Conservation (phyloP, 106 monocot species). For the Acorus calamus region DNA sequence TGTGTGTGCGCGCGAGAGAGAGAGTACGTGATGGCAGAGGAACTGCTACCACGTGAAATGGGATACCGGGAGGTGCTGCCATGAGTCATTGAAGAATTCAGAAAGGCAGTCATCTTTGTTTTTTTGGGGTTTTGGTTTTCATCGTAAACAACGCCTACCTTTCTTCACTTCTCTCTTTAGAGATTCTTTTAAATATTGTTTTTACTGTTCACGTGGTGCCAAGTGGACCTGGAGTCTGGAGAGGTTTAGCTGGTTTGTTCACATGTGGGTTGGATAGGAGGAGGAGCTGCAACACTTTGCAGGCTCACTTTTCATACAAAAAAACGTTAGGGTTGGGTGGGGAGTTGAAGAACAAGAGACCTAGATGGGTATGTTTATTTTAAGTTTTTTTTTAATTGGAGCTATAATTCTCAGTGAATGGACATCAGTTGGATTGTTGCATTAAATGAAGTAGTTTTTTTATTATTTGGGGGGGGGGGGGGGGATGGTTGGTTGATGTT, state of each 20-base stretch:
- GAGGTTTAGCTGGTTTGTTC: constrained; percentile 33
- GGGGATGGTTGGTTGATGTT: constrained; percentile 1
- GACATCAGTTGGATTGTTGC: background rate
- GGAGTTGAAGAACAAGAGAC: background rate
- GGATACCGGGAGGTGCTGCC: background rate
- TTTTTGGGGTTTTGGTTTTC: background rate
- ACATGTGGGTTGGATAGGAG: constrained; percentile 38
- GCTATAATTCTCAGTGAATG: too few species aligned
- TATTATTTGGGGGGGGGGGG: background rate
- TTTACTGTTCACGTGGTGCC: constrained; percentile 51
- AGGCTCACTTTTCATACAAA: constrained; percentile 40
- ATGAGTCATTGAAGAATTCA: constrained; percentile 12
- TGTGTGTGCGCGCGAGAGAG: background rate
- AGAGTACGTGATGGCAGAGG: constrained; percentile 1
- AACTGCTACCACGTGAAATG: constrained; percentile 61
- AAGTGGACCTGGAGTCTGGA: constrained; percentile 24
- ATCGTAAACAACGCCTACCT: constrained; percentile 14
- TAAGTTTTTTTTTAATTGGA: too few species aligned
- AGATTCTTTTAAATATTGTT: background rate
- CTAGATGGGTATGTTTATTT: too few species aligned
- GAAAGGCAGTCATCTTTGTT: constrained; percentile 17
- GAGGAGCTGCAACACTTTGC: constrained; percentile 10
- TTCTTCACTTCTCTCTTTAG: constrained; percentile 7
- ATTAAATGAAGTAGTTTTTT: constrained; percentile 2
- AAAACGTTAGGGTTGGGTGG: constrained; percentile 35